Conservation (phyloP, 352 stramenopile genomes). For the Phytophthora pisi region DNA sequence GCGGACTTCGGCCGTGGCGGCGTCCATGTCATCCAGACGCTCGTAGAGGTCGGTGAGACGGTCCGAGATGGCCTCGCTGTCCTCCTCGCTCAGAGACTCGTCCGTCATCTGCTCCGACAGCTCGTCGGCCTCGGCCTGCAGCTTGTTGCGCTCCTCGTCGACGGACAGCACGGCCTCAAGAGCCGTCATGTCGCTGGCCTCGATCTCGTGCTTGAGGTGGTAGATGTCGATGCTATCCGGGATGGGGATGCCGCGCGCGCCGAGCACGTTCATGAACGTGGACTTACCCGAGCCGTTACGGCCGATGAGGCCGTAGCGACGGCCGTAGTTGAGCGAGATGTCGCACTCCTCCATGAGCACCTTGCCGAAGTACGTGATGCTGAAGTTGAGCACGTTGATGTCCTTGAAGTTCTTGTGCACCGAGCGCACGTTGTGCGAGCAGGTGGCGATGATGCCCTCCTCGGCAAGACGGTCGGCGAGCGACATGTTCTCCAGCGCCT, state of each 20-base stretch:
- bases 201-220: conserved; percentile 96
- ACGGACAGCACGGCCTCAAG: conserved; percentile 96
- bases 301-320: conserved; percentile 97
- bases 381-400: conserved; percentile 98
- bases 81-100: conserved; percentile 89
- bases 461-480: conserved; percentile 90
- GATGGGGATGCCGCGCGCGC: conserved; percentile 94
- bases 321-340: conserved; percentile 97
- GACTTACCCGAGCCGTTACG: conserved; percentile 97
- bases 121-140: conserved; percentile 93
- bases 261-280: conserved; percentile 98
- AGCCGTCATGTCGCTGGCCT: conserved; percentile 94
- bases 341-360: conserved; percentile 96
- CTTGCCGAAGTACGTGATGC: conserved; percentile 96
- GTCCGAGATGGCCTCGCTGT: conserved; percentile 86
- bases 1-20: conserved; percentile 92
- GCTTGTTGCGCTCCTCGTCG: conserved; percentile 93
- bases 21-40: conserved; percentile 95
- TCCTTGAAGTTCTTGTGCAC: conserved; percentile 97
- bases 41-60: conserved; percentile 95
- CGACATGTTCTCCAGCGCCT: conserved; percentile 74
- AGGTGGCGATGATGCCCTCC: conserved; percentile 97
- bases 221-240: conserved; percentile 97
- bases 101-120: conserved; percentile 93
- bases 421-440: conserved; percentile 90